A percentile compares a stretch with the other conserved stretches of the same genome.
phyloP scores from a whole-genome alignment of 2,329 filamentous ascomycete genomes.

The Sclerotinia subarctica region DNA sequence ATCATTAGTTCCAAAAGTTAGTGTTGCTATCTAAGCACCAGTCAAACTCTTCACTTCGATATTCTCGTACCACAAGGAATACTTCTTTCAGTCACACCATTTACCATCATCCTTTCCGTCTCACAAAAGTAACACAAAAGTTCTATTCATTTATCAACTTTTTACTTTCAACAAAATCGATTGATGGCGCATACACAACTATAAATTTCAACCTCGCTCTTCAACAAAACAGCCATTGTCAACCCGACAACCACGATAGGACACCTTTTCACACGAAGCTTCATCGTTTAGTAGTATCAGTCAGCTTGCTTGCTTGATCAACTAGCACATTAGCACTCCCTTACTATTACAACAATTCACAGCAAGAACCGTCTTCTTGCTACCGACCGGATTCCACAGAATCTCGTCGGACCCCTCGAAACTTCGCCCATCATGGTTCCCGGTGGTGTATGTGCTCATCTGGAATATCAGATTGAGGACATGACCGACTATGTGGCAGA shows the following conservation, averaged over 20 bases:
- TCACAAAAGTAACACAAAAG: conserved; percentile 10
- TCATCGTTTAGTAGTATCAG: conserved; percentile 13
- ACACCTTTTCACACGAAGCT: conserved; percentile 24
- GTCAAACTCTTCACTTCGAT: conserved; percentile 21
- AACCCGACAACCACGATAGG: conserved; percentile 22
- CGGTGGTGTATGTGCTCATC: conserved; percentile 68
- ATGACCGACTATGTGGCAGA: conserved; percentile 76
- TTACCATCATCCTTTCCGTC: conserved; percentile 14
- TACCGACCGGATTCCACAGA: conserved; percentile 35
- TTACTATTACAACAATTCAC: not conserved
- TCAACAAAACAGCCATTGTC: conserved; percentile 24
- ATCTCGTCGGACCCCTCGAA: conserved; percentile 33
- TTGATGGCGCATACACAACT: conserved; percentile 36
- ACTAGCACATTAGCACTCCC: not conserved
- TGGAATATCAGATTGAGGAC: conserved; percentile 75
- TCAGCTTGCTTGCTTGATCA: conserved; percentile 11
- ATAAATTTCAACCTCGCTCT: conserved; percentile 32
- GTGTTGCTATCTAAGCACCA: conserved; percentile 32
- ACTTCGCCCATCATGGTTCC: conserved; percentile 36
- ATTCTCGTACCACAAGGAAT: conserved; percentile 15
- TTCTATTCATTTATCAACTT: conserved; percentile 19
- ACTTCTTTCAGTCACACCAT: conserved; percentile 8
- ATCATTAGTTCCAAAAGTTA: conserved; percentile 29
- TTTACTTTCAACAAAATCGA: conserved; percentile 16
- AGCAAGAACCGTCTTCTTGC: conserved; percentile 35